phyloP scores from a whole-genome alignment of 2,329 filamentous ascomycete genomes.

The Elsinoe perseae region DNA sequence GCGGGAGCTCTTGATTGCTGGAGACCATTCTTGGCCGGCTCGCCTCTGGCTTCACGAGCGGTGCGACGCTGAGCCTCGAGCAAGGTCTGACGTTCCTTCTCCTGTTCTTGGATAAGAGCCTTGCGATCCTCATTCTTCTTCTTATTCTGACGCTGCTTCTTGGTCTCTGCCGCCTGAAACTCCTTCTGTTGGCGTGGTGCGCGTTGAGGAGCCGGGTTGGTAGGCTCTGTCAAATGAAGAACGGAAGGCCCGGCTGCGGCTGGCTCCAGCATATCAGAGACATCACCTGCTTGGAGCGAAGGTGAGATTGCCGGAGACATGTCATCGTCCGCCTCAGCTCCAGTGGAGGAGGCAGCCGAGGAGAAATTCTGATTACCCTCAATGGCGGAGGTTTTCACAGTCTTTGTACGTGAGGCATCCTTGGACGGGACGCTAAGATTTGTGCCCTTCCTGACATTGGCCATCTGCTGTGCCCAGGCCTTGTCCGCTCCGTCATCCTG shows the following conservation, averaged over 20 bases:
- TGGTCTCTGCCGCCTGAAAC: constrained; percentile 65
- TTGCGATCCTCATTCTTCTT: constrained; percentile 80
- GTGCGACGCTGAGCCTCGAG: constrained; percentile 76
- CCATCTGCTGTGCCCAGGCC: constrained; percentile 69
- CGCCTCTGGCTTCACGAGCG: constrained; percentile 74
- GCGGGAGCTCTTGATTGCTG: constrained; percentile 41
- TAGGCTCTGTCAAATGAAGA: constrained; percentile 66
- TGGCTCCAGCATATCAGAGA: constrained; percentile 88
- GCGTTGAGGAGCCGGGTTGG: constrained; percentile 44
- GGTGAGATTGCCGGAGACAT: constrained; percentile 64
- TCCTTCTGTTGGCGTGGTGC: constrained; percentile 56
- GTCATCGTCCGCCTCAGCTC: constrained; percentile 73
- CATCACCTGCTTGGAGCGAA: constrained; percentile 53
- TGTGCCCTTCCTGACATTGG: constrained; percentile 62
- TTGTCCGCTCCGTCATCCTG: constrained; percentile 60
- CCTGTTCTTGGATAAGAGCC: constrained; percentile 64
- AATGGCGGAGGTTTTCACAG: constrained; percentile 55
- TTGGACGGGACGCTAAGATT: constrained; percentile 41
- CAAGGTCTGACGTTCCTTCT: constrained; percentile 66
- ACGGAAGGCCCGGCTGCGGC: constrained; percentile 60
- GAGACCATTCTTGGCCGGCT: constrained; percentile 71
- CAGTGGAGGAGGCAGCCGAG: constrained; percentile 61
- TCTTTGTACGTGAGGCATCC: constrained; percentile 44
- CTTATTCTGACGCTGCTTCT: constrained; percentile 92
- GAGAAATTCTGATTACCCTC: constrained; percentile 35